These are phyloP conservation scores for Russula lepida DNA, from an alignment of 768 basidiomycete species.

Conservation along the genomic window DNA sequence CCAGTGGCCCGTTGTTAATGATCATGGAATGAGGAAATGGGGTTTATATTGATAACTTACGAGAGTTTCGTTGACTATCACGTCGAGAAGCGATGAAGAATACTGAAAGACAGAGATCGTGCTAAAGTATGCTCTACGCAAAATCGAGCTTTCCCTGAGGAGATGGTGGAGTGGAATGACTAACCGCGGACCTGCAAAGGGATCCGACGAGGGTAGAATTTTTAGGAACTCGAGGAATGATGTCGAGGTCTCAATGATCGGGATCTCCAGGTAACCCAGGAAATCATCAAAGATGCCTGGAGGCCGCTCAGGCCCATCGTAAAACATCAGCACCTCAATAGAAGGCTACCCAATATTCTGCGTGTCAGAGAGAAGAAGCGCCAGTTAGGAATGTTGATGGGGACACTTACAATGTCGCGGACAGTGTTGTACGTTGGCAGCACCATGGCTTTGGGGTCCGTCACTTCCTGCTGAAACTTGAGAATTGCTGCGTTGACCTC, in stretches of 20 bases:
- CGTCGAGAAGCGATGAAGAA: neutral
- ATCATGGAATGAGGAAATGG: neutral
- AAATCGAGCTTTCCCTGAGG: neutral
- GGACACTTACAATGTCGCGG: neutral
- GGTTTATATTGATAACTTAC: neutral
- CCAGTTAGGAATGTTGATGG: too few relatives aligned
- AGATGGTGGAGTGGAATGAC: neutral
- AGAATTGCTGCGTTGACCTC: conserved; percentile 25
- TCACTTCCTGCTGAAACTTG: conserved; percentile 3
- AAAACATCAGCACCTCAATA: conserved; percentile 16
- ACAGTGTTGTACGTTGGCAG: conserved; percentile 6
- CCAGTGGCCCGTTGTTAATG: neutral
- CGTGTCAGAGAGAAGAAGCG: neutral
- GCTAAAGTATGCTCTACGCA: conserved; percentile 2
- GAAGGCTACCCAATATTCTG: neutral
- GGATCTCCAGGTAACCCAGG: conserved; percentile 2
- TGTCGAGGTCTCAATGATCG: neutral
- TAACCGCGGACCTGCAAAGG: neutral
- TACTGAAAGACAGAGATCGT: conserved; percentile 2
- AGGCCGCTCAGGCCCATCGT: conserved; percentile 22
- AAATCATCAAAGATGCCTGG: conserved; percentile 21
- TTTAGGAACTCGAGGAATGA: conserved; percentile 6
- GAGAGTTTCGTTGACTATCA: neutral
- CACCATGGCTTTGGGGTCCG: conserved; percentile 10
- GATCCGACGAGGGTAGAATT: neutral